phyloP scores from a whole-genome alignment of 2,329 filamentous ascomycete species.

The Periconia sp. region DNA sequence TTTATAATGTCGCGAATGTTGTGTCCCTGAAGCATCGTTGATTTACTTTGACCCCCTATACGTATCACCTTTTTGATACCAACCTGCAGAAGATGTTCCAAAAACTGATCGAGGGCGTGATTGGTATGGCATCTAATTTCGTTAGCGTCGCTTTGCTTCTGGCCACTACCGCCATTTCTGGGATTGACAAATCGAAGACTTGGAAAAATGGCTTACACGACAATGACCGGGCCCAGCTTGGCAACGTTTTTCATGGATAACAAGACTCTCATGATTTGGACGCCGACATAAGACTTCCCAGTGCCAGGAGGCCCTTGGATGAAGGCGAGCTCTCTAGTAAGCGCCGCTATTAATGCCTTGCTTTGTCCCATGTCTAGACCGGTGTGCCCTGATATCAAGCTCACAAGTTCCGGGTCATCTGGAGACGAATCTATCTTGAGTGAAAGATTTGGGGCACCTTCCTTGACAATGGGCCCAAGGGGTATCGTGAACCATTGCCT shows the following conservation, averaged over 20 bases:
- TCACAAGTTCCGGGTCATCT: conserved; percentile 16
- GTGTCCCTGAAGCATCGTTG: conserved; percentile 51
- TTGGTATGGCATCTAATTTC: conserved; percentile 49
- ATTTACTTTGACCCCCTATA: conserved; percentile 62
- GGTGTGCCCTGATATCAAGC: conserved; percentile 12
- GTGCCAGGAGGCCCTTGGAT: conserved; percentile 74
- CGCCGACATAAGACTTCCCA: conserved; percentile 65
- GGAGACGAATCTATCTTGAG: conserved; percentile 12
- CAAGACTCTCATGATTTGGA: conserved; percentile 59
- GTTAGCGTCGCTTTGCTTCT: no score
- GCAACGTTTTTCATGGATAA: conserved; percentile 46
- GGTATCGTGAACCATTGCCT: conserved; percentile 20
- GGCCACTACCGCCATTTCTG: no score
- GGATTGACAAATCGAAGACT: no score
- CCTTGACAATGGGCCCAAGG: conserved; percentile 16
- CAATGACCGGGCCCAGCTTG: conserved; percentile 50
- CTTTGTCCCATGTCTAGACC: conserved; percentile 56
- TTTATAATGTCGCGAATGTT: conserved; percentile 49
- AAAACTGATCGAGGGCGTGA: conserved; percentile 59
- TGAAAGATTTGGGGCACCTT: background rate
- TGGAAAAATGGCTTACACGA: conserved; percentile 26
- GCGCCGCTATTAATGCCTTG: conserved; percentile 54
- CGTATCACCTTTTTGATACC: conserved; percentile 58
- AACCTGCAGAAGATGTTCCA: conserved; percentile 60
- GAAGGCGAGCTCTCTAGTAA: conserved; percentile 58